Evolutionary conservation across 345 rosid species (phyloP).

Genomic region (Geranium brycei): DNA sequence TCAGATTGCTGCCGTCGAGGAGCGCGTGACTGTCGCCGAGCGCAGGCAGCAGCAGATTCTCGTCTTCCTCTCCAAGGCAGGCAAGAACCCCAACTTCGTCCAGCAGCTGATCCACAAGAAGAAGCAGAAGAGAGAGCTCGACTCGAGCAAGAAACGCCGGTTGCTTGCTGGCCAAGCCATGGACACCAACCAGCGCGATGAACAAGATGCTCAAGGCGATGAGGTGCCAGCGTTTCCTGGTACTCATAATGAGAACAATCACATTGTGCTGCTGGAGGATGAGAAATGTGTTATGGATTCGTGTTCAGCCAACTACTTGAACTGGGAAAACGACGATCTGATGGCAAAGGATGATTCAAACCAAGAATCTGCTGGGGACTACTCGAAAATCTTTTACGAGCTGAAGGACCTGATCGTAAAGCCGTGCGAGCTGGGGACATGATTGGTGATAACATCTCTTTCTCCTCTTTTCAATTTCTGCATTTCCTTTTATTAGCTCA

Average conservation of each 20-base stretch:
- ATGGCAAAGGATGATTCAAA: neutral
- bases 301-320: neutral
- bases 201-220: neutral
- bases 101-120: conserved; percentile 30
- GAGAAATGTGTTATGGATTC: neutral
- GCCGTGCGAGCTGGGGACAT: neutral
- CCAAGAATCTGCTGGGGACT: conserved; percentile 15
- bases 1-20: conserved; percentile 24
- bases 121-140: conserved; percentile 26
- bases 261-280: neutral
- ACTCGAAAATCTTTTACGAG: conserved; percentile 20
- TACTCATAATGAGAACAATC: neutral
- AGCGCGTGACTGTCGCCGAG: conserved; percentile 26
- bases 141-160: conserved; percentile 25
- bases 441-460: too few species aligned
- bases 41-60: conserved; percentile 38
- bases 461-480: too few species aligned
- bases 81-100: conserved; percentile 27
- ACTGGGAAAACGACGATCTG: neutral
- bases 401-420: conserved; percentile 18
- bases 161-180: conserved; percentile 10
- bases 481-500: too few species aligned
- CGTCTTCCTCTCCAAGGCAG: conserved; percentile 34
- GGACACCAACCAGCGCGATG: conserved; percentile 14
- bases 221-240: conserved; percentile 6